Base-by-base conservation (phyloP, 2,329 filamentous ascomycete genomes). In the Penicillium janthinellum region DNA sequence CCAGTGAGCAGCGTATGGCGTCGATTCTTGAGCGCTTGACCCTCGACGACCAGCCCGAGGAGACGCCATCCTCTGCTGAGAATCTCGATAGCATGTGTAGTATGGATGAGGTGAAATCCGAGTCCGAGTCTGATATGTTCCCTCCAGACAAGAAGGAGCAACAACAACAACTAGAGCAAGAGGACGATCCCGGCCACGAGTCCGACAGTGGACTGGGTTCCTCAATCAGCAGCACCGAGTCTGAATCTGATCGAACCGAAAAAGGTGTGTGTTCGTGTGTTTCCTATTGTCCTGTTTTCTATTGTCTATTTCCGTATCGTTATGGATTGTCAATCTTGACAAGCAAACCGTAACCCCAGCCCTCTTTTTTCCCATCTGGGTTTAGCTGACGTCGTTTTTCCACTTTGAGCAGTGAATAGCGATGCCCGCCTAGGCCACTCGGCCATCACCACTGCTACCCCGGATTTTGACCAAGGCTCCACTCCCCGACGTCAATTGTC, bases 181-280 rank as follows among this genome's bases (percentile, higher is more conserved):
- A 47, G 70, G 60, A 82, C 22, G 35, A 47, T n/a, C 34, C 44
- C 12, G 42, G 22, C 17, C 89, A 92, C 77, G 85, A 86, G 60
- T 95, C 91, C 15, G 93, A 97, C 79, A 96, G 92, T 74, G 93
- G 92, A 56, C 82, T 97, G 64, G 93, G 93, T 54, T 90, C 91
- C 45, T 96, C 92, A 44, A 83, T 96, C 70, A 85, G 82, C 61
- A 90, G 86, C 50, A 83, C 80, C 37, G 76, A 78, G 57, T 80
- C 79, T 57, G 63, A 71, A 45, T 54, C 67, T 34, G 68, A 70
- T 14, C 82, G 85, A 64, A 84, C 79, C 65, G 75, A 75, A 50
- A 70, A 71, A 75, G 73, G 65, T 80, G 77, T 64, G 76, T 64
- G 76, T 77, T 64, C 31, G 35, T 45, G 12, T 45, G 31, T 31